These are phyloP conservation scores for Pholiota molesta DNA, from an alignment of 768 basidiomycete genomes.

Conservation along the genomic window DNA sequence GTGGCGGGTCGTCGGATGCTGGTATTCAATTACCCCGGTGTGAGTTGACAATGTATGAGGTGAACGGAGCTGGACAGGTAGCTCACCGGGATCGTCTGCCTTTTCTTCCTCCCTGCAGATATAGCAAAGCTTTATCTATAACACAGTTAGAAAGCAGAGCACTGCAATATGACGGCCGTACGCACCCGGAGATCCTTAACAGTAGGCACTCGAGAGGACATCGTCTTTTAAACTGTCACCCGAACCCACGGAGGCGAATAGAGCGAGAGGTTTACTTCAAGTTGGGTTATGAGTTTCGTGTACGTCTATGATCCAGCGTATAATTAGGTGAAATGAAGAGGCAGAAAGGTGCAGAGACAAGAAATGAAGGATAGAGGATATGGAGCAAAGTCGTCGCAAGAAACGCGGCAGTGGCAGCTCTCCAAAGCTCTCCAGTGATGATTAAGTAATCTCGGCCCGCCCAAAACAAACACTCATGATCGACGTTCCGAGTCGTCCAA, in stretches of 20 bases:
- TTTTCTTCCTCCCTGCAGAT: slow-evolving; percentile 78
- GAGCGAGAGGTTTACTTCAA: background rate
- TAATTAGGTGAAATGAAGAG: too few species aligned
- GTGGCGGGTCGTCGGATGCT: slow-evolving; percentile 52
- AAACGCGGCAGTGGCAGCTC: too few species aligned
- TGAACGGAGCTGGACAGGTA: slow-evolving; percentile 2
- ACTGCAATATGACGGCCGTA: background rate
- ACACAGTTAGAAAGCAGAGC: background rate
- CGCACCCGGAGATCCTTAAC: slow-evolving; percentile 35
- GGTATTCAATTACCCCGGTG: background rate
- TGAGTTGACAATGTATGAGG: too few species aligned
- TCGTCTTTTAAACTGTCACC: background rate
- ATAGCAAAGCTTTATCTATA: slow-evolving; percentile 74
- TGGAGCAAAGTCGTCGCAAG: too few species aligned
- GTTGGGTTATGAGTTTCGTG: background rate
- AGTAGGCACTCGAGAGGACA: slow-evolving; percentile 26
- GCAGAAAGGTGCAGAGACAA: too few species aligned
- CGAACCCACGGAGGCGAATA: background rate
- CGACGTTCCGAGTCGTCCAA: too few species aligned
- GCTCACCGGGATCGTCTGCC: slow-evolving; percentile 45
- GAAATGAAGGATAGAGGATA: too few species aligned
- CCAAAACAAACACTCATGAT: too few species aligned
- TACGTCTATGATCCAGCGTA: too few species aligned
- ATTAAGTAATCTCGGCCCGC: too few species aligned
- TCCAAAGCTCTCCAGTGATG: too few species aligned